Conservation (phyloP, 2,329 filamentous ascomycete genomes). For the Mycosphaerelloides madeirae region DNA sequence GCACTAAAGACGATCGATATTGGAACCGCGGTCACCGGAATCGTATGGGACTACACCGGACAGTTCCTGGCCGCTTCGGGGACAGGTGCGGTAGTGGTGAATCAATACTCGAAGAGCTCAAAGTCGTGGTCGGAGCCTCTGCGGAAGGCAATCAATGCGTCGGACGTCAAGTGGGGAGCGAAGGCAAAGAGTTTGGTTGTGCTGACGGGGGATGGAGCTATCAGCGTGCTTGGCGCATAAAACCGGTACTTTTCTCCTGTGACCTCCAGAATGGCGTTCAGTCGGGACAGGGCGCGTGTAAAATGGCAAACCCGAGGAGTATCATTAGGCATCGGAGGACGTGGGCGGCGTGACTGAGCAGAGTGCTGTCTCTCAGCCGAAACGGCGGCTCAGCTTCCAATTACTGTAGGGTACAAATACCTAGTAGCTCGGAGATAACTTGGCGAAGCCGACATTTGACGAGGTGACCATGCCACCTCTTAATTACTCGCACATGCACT, state of each 20-base stretch:
- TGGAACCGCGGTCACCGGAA: constrained; percentile 68
- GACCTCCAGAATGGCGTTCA: constrained; percentile 1
- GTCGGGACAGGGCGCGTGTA: constrained; percentile 4
- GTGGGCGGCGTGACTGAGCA: too few relatives aligned
- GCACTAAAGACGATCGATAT: constrained; percentile 81
- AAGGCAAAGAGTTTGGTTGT: constrained; percentile 69
- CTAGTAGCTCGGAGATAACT: too few relatives aligned
- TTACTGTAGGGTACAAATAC: too few relatives aligned
- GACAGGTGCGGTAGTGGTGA: constrained; percentile 73
- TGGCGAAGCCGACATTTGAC: too few relatives aligned
- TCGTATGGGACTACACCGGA: constrained; percentile 91
- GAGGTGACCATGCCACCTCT: too few relatives aligned
- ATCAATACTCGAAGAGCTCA: constrained; percentile 79
- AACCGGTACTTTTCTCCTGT: not conserved
- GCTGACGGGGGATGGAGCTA: constrained; percentile 67
- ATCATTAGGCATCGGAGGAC: not conserved
- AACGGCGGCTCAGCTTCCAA: too few relatives aligned
- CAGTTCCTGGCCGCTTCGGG: constrained; percentile 85
- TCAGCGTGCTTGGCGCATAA: constrained; percentile 59
- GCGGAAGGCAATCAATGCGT: constrained; percentile 67
- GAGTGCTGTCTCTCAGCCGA: too few relatives aligned
- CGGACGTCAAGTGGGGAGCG: constrained; percentile 71
- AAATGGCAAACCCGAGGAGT: not conserved
- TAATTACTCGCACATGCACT: too few relatives aligned
- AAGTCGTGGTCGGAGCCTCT: constrained; percentile 89